Base-by-base conservation (phyloP, 108 stramenopile genomes). In the Cyclotella distinguenda region DNA sequence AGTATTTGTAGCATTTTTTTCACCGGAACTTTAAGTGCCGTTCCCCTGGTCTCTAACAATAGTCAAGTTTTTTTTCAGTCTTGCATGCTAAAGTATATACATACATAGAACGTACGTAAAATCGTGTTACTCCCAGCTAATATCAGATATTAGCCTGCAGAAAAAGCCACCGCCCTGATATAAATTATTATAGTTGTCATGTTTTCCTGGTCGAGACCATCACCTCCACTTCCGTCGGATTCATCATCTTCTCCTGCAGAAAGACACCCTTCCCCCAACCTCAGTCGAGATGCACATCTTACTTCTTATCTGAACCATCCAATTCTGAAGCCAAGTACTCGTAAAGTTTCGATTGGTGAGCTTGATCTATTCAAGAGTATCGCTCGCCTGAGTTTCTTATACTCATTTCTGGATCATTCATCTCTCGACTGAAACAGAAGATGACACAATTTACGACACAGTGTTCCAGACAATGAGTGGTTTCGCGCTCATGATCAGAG, bases 391-490 rank as follows among this genome's bases (percentile, higher is more conserved):
- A n/a, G n/a, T n/a, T n/a, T n/a, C n/a, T n/a, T n/a, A n/a, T n/a
- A 16, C 23, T 34, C 21, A 16, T 13, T 31, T 39, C n/a, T 1
- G 28, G 30, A 48, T 43, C 13, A 30, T 44, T 22, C 46, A 35
- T 50, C 23, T 25, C 44, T 35, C 35, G 49, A 5, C 39, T 46
- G n/a, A 34, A 40, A 61, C 49, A 43, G 51, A 44, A 88, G 86
- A 88, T 43, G 87, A 91, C 33, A 78, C 84, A 33, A 87, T 84
- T 1, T 89, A 86, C 54, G 88, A 93, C 50, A 93, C 91, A 3
- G 85, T 90, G 6, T 93, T 93, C 76, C 86, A 88, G 66, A 93
- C 88, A n/a, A 84, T 78, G 0, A 62, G 61, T 36, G 82, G 84
- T 0, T 75, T 82, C 50, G 87, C 86, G 7, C 72, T 93, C 51